phyloP scores from a whole-genome alignment of 495 filamentous ascomycete species.

The Penicillium pulvis region DNA sequence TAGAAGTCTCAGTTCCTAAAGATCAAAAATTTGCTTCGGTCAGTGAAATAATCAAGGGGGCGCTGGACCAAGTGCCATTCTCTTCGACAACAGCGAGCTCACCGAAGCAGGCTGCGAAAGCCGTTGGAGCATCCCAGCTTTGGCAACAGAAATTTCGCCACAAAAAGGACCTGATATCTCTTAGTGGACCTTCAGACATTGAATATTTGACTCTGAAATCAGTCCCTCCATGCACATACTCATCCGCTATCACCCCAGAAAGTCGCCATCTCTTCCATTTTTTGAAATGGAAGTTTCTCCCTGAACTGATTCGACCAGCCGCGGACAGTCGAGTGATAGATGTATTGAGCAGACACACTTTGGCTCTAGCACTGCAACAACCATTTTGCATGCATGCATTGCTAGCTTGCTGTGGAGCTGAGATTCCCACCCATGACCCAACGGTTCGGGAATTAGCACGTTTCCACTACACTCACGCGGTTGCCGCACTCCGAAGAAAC shows the following conservation, averaged over 20 bases:
- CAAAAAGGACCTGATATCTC: too few species aligned
- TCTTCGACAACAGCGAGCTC: neutral
- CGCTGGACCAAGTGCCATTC: neutral
- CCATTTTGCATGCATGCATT: conserved; percentile 28
- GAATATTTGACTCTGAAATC: neutral
- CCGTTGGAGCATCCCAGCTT: neutral
- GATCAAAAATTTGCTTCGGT: neutral
- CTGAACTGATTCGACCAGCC: conserved; percentile 20
- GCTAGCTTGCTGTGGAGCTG: conserved; percentile 26
- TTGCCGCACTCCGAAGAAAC: conserved; percentile 13
- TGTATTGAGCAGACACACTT: conserved; percentile 14
- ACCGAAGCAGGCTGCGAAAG: neutral
- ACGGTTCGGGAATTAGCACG: conserved; percentile 12
- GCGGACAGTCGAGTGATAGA: conserved; percentile 14
- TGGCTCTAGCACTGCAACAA: conserved; percentile 11
- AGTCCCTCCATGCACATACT: neutral
- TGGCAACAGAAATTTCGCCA: too few species aligned
- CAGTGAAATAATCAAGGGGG: neutral
- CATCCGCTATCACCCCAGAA: conserved; percentile 13
- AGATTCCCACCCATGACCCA: conserved; percentile 18
- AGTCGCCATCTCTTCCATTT: conserved; percentile 25
- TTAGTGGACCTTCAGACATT: too few species aligned
- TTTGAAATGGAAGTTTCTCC: conserved; percentile 20
- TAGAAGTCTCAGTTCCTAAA: neutral
- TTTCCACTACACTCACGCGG: conserved; percentile 18